phyloP scores from a whole-genome alignment of 1,284 basidiomycete species.

The Cerioporus squamosus region DNA sequence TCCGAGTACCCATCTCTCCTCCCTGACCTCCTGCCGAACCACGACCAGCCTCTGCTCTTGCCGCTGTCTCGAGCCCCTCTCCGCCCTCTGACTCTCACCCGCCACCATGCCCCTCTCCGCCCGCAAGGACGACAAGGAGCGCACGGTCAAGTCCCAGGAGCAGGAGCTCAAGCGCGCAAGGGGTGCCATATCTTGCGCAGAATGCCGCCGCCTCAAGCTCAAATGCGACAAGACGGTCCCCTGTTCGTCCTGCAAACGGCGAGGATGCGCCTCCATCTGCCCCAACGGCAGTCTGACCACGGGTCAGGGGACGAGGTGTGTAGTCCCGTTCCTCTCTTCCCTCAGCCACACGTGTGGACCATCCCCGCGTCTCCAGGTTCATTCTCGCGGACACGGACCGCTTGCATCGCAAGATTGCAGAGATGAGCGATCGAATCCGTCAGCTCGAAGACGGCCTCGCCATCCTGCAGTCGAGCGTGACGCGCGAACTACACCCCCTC shows the following conservation, averaged over 20 bases:
- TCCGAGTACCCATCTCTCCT: neutral
- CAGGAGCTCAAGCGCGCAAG: conserved; percentile 68
- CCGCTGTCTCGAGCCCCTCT: neutral
- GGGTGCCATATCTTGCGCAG: conserved; percentile 73
- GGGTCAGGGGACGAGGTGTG: conserved; percentile 76
- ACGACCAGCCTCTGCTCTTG: neutral
- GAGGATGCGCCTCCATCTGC: conserved; percentile 70
- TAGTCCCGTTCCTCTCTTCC: conserved; percentile 12
- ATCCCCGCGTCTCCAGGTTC: conserved; percentile 48
- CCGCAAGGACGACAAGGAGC: conserved; percentile 42
- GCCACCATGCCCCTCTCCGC: conserved; percentile 21
- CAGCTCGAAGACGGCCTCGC: conserved; percentile 73
- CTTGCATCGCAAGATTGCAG: conserved; percentile 69
- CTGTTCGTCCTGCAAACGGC: conserved; percentile 73
- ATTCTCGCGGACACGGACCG: conserved; percentile 78
- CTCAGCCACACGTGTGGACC: neutral
- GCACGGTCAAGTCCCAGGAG: conserved; percentile 50
- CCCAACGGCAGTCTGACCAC: conserved; percentile 57
- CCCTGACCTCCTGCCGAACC: neutral
- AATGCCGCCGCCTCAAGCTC: conserved; percentile 63
- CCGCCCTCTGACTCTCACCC: neutral
- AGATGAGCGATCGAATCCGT: conserved; percentile 76
- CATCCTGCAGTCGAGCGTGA: conserved; percentile 45
- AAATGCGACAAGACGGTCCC: conserved; percentile 62
- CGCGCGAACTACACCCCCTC: conserved; percentile 62